Conservation (phyloP, 495 filamentous ascomycete species). For the Penicillium steckii region DNA sequence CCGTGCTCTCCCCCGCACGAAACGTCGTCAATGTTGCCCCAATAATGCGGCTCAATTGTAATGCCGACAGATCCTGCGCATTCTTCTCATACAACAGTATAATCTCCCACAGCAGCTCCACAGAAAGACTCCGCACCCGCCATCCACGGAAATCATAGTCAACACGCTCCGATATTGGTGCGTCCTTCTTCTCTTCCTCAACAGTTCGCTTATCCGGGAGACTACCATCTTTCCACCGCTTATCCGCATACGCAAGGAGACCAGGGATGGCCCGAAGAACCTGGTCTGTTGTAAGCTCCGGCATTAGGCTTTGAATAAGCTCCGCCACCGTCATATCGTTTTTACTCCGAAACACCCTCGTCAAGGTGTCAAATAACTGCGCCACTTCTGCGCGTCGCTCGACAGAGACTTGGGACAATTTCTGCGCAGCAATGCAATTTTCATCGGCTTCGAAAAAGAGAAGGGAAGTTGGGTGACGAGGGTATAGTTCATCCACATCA, state of each 20-base stretch:
- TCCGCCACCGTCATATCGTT: slow-evolving; percentile 21
- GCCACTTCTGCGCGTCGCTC: slow-evolving; percentile 8
- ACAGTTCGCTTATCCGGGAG: not conserved
- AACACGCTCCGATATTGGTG: not conserved
- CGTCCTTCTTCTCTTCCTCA: not conserved
- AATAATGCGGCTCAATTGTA: slow-evolving; percentile 30
- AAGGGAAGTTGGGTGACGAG: slow-evolving; percentile 25
- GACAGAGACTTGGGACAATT: slow-evolving; percentile 12
- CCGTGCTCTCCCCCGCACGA: slow-evolving; percentile 13
- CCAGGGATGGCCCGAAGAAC: slow-evolving; percentile 33
- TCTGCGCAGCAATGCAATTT: slow-evolving; percentile 15
- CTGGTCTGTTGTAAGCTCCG: slow-evolving; percentile 23
- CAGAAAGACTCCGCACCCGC: slow-evolving; percentile 22
- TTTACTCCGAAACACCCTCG: slow-evolving; percentile 21
- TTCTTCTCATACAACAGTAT: slow-evolving; percentile 29
- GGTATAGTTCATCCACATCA: slow-evolving; percentile 56
- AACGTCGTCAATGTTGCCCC: slow-evolving; percentile 36
- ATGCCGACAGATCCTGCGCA: slow-evolving; percentile 7
- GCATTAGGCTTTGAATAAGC: slow-evolving; percentile 27
- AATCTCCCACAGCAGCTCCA: slow-evolving; percentile 30
- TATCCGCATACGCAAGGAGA: slow-evolving; percentile 28
- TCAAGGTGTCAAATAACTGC: slow-evolving; percentile 25
- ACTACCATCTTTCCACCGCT: slow-evolving; percentile 8
- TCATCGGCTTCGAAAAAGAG: slow-evolving; percentile 41
- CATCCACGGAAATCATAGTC: slow-evolving; percentile 38